Percentiles rank a stretch among this genome's conserved stretches.
Conservation (phyloP, 352 stramenopile species). For the Globisporangium nodosum region DNA sequence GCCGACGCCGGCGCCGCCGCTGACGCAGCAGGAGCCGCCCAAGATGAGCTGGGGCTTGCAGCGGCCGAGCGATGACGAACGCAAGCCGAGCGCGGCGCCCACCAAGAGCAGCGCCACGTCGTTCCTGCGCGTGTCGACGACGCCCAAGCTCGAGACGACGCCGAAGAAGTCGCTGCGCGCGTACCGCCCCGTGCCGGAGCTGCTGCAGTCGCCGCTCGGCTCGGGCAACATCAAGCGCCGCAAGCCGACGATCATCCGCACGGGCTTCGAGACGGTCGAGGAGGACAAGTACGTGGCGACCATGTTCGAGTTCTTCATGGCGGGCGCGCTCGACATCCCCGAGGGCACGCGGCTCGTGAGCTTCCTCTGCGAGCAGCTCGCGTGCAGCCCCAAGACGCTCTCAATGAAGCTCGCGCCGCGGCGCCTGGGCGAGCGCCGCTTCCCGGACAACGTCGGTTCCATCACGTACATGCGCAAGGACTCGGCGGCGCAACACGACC, state of each 20-base stretch:
- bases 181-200: background rate
- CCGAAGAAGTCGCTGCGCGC: background rate
- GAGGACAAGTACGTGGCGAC: constrained; percentile 54
- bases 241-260: constrained; percentile 66
- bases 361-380: constrained; percentile 55
- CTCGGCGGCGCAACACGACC: constrained; percentile 3
- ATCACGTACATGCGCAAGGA: constrained; percentile 45
- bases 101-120: no score
- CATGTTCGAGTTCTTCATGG: constrained; percentile 62
- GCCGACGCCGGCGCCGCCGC: background rate
- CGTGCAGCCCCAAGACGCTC: constrained; percentile 45
- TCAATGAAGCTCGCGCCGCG: constrained; percentile 67
- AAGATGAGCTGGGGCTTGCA: no score
- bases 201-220: constrained; percentile 10
- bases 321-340: constrained; percentile 40
- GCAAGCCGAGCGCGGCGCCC: background rate
- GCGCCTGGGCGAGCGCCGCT: constrained; percentile 42
- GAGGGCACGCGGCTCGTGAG: constrained; percentile 51
- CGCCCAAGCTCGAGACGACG: background rate
- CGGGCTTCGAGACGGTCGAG: constrained; percentile 58
- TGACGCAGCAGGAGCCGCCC: background rate
- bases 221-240: constrained; percentile 24
- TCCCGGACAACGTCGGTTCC: constrained; percentile 49
- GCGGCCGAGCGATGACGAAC: background rate
- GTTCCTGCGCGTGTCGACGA: background rate